A percentile compares a stretch with the other conserved stretches of the same genome.
phyloP scores from a whole-genome alignment of 768 basidiomycete genomes.

The Tulasnella sp. region DNA sequence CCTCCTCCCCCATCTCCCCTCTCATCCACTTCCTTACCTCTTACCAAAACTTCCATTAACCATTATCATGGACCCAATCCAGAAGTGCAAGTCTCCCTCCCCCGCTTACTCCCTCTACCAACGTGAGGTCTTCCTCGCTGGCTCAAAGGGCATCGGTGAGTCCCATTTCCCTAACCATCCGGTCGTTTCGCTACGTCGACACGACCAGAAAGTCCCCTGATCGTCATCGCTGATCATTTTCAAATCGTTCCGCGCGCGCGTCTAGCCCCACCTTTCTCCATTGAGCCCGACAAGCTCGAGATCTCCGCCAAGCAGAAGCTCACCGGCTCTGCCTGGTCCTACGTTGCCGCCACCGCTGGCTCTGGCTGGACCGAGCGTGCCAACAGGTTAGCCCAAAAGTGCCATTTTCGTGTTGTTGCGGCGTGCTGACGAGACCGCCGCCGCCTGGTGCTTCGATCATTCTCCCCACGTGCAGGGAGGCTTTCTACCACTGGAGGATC shows the following conservation, averaged over 20 bases:
- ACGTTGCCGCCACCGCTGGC: slow-evolving; percentile 69
- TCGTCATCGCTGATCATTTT: background rate
- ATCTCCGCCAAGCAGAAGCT: slow-evolving; percentile 12
- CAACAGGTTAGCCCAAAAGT: slow-evolving; percentile 32
- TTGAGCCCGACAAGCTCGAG: slow-evolving; percentile 6
- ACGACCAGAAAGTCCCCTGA: background rate
- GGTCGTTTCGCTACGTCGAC: background rate
- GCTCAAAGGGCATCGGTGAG: background rate
- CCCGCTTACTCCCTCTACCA: slow-evolving; percentile 21
- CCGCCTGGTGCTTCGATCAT: background rate
- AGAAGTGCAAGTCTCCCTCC: slow-evolving; percentile 16
- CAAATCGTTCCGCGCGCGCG: too few species aligned
- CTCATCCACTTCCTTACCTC: background rate
- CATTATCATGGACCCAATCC: slow-evolving; percentile 14
- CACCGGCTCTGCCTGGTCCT: slow-evolving; percentile 44
- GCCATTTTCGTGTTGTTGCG: background rate
- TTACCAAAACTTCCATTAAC: background rate
- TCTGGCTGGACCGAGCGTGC: slow-evolving; percentile 51
- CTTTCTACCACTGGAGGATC: slow-evolving; percentile 57
- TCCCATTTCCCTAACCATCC: background rate
- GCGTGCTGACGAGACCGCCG: background rate
- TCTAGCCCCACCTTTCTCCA: background rate
- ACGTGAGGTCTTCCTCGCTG: slow-evolving; percentile 20
- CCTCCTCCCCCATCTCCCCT: background rate
- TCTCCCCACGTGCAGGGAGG: slow-evolving; percentile 24